Conservation (phyloP, 768 basidiomycete species). For the Lactarius vividus region DNA sequence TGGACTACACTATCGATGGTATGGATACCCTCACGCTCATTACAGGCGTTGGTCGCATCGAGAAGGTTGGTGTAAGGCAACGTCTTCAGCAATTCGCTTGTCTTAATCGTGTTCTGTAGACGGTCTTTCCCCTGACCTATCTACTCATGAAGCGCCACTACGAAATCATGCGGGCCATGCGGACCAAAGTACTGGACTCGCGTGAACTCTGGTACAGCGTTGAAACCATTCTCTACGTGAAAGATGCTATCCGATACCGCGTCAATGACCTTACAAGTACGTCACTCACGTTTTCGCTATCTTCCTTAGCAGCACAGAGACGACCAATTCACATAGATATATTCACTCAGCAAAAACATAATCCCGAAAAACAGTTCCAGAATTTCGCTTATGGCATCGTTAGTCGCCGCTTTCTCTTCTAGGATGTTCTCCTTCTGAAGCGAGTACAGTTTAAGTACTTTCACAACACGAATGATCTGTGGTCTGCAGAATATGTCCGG, state of each 20-base stretch:
- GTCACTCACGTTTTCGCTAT: background rate
- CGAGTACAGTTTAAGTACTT: slow-evolving; percentile 16
- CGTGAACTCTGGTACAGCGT: background rate
- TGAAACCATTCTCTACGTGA: background rate
- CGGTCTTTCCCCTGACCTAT: slow-evolving; percentile 22
- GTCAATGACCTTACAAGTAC: slow-evolving; percentile 10
- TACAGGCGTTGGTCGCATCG: slow-evolving; percentile 31
- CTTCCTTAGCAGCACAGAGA: background rate
- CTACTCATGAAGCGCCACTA: slow-evolving; percentile 27
- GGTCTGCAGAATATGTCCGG: slow-evolving; percentile 9
- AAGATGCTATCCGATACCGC: slow-evolving; percentile 8
- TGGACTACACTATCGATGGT: slow-evolving; percentile 35
- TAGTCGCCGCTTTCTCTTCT: background rate
- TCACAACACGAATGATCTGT: background rate
- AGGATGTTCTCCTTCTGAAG: background rate
- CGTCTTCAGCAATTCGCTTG: background rate
- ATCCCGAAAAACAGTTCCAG: slow-evolving; percentile 27
- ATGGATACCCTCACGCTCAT: slow-evolving; percentile 33
- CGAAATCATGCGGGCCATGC: slow-evolving; percentile 24
- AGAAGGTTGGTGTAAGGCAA: slow-evolving; percentile 28
- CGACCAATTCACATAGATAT: slow-evolving; percentile 10
- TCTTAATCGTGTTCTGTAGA: slow-evolving; percentile 6
- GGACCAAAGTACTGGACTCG: slow-evolving; percentile 4
- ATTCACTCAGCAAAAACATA: slow-evolving; percentile 28
- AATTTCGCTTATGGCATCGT: slow-evolving; percentile 30